These are phyloP conservation scores for Suillus plorans DNA, from an alignment of 768 basidiomycete species.

Conservation along the genomic window DNA sequence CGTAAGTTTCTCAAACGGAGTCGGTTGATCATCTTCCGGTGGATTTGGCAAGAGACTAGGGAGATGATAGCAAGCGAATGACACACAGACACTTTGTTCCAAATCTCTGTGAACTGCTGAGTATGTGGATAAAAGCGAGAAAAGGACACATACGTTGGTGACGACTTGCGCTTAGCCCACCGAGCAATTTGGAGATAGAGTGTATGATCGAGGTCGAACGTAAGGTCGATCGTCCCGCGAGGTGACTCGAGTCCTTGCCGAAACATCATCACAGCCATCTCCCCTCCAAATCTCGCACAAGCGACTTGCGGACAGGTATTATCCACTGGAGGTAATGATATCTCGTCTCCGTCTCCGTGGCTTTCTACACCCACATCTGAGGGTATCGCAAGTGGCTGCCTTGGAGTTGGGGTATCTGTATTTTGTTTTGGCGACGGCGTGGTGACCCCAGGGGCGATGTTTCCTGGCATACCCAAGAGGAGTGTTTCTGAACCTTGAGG, in stretches of 20 bases:
- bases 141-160: conserved; percentile 30
- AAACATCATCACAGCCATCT: conserved; percentile 21
- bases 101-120: conserved; percentile 29
- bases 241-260: conserved; percentile 19
- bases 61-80: conserved; percentile 44
- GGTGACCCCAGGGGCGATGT: background rate
- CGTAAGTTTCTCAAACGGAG: conserved; percentile 21
- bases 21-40: conserved; percentile 15
- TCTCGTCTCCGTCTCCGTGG: background rate
- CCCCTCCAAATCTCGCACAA: conserved; percentile 13
- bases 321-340: background rate
- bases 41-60: conserved; percentile 19
- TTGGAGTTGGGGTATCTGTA: background rate
- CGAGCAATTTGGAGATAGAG: conserved; percentile 26
- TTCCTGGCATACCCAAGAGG: background rate
- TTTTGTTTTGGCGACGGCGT: background rate
- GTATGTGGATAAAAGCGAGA: background rate
- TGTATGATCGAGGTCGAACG: conserved; percentile 29
- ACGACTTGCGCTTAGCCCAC: conserved; percentile 37
- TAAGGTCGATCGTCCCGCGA: conserved; percentile 16
- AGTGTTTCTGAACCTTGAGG: background rate
- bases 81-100: conserved; percentile 40
- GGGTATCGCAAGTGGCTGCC: background rate
- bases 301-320: background rate
- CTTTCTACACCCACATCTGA: background rate